Base-by-base conservation (phyloP, 441 rosid species). In the Biscutella laevigata region DNA sequence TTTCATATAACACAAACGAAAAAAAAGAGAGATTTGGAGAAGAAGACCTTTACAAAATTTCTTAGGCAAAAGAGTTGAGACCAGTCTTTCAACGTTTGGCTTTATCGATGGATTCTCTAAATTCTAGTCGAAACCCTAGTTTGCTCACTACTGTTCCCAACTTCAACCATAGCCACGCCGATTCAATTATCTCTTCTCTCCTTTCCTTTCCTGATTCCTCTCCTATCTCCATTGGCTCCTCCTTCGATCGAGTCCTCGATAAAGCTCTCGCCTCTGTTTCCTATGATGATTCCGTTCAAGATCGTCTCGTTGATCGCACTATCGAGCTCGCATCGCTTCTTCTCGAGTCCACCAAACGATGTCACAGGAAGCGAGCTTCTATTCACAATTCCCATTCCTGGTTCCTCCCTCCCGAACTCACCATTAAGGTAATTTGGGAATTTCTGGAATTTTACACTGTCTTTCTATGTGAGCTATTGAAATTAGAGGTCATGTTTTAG, bases 331-430 rank as follows among this genome's bases (percentile, higher is more conserved):
- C 79, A 6, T 72, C 83, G 14, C 42, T 78, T 12, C 80, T 85
- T 53, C 73, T 78, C 13, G 72, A 77, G 34, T 79, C 91, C 4
- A 86, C 77, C 41, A 79, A 74, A 19, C 84, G 81, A 26, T 85
- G 87, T 21, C 61, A 83, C 50, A 62, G 95, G 5, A 83, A 71
- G 19, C 84, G 80, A 38, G 89, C 95, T 62, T 54, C 87, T 56
- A 15, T 48, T 54, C 89, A 85, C 61, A 88, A 88, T 54, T 78
- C 80, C 46, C 26, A 63, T 9, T 44, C 82, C 7, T 88, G 92
- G 92, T 63, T 72, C 48, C 81, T 88, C 8, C 88, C 92, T 53
- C 71, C 81, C n/a, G 95, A 84, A 67, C 87, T 88, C 62, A 85
- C 91, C 34, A 61, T 81, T 70, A 85, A 82, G 77, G 96, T 79